phyloP scores from a whole-genome alignment of 108 stramenopile species.

The Conticribra weissflogii region DNA sequence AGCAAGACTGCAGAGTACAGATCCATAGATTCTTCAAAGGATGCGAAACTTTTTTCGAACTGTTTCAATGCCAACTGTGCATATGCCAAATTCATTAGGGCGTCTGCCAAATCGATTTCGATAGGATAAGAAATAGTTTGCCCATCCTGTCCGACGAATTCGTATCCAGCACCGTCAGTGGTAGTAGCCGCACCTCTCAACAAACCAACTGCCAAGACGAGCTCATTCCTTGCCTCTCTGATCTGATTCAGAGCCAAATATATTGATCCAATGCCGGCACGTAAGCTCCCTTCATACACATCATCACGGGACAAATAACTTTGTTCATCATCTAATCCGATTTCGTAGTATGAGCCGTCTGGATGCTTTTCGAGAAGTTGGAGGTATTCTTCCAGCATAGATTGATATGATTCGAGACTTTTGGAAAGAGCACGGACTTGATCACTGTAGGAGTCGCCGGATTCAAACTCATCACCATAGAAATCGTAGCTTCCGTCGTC shows the following conservation, averaged over 20 bases:
- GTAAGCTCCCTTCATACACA: slow-evolving; percentile 13
- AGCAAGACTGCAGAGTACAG: slow-evolving; percentile 5
- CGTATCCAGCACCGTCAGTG: not conserved
- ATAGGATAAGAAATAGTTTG: slow-evolving; percentile 1
- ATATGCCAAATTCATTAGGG: slow-evolving; percentile 12
- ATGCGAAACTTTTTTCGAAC: slow-evolving; percentile 11
- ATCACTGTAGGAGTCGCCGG: too few species aligned
- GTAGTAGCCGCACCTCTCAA: slow-evolving; percentile 6
- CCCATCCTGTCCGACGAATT: slow-evolving; percentile 2
- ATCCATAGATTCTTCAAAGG: slow-evolving; percentile 17
- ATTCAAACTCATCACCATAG: not conserved
- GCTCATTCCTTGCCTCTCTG: not conserved
- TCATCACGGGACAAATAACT: not conserved
- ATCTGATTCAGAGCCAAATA: slow-evolving; percentile 8
- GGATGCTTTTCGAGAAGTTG: not conserved
- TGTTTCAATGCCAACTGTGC: slow-evolving; percentile 19
- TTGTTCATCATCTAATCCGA: not conserved
- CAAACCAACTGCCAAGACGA: slow-evolving; percentile 3
- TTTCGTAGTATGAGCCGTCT: slow-evolving; percentile 5
- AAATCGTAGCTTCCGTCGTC: not conserved
- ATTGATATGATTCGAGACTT: not conserved
- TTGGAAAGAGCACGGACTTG: not conserved
- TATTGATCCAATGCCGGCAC: slow-evolving; percentile 3
- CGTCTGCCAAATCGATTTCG: slow-evolving; percentile 27
- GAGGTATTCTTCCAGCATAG: not conserved